Conservation (phyloP, 2,329 filamentous ascomycete species). For the Talaromyces sp. region DNA sequence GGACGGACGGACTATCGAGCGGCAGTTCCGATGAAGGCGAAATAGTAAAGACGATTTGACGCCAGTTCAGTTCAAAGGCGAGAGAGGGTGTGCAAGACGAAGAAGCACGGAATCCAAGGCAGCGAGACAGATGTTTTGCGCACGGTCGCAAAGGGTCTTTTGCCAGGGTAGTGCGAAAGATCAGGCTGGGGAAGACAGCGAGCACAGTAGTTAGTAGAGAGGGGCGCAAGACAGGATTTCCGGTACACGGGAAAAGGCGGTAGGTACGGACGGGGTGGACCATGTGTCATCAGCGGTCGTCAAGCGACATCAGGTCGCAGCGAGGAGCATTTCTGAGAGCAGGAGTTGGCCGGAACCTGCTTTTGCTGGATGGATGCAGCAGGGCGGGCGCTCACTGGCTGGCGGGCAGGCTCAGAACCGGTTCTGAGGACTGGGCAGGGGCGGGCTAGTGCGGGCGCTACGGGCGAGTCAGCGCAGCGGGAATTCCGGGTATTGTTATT, state of each 20-base stretch:
- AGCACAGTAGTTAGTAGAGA: too few relatives aligned
- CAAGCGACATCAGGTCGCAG: not conserved
- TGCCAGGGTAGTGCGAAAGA: not conserved
- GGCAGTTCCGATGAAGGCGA: not conserved
- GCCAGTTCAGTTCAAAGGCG: too few relatives aligned
- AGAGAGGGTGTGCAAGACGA: not conserved
- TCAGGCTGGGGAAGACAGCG: too few relatives aligned
- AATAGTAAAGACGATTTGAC: not conserved
- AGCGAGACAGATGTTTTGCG: not conserved
- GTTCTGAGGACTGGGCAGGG: constrained; percentile 6
- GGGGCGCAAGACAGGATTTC: not conserved
- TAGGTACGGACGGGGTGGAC: not conserved
- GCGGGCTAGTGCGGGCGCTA: constrained; percentile 2
- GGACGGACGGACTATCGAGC: not conserved
- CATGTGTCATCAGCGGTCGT: not conserved
- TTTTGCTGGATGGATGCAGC: not conserved
- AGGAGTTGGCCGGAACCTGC: not conserved
- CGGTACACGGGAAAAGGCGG: not conserved
- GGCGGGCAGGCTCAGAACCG: constrained; percentile 5
- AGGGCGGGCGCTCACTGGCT: constrained; percentile 9
- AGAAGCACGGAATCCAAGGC: not conserved
- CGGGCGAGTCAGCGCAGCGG: not conserved
- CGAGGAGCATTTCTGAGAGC: not conserved
- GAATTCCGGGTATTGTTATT: not conserved
- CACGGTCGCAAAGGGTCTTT: not conserved